These are phyloP conservation scores for Saitoella complicata DNA, from an alignment of 805 yeast species.

Conservation along the genomic window DNA sequence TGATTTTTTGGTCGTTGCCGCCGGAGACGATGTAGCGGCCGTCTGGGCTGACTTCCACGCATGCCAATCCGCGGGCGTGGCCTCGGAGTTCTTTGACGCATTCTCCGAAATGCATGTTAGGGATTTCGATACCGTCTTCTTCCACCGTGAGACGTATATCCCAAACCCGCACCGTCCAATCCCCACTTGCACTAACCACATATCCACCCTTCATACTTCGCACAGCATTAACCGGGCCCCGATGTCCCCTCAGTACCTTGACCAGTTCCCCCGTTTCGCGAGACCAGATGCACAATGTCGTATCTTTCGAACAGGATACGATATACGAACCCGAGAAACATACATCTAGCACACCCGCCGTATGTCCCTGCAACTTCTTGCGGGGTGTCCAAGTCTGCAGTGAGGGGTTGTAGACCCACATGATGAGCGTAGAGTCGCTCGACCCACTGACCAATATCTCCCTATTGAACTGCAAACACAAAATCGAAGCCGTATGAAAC, in stretches of 20 bases:
- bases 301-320: not conserved
- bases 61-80: constrained; percentile 69
- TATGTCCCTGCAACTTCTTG: constrained; percentile 14
- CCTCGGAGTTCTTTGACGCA: constrained; percentile 56
- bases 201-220: constrained; percentile 12
- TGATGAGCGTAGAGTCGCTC: constrained; percentile 18
- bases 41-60: constrained; percentile 61
- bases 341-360: constrained; percentile 18
- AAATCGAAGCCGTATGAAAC: constrained; percentile 19
- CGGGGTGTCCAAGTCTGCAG: constrained; percentile 14
- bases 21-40: constrained; percentile 63
- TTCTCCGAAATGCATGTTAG: constrained; percentile 47
- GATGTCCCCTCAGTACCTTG: constrained; percentile 14
- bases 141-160: constrained; percentile 24
- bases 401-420: constrained; percentile 15
- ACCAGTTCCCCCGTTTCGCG: no score
- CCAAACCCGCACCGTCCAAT: constrained; percentile 73
- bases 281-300: constrained; percentile 8
- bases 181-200: constrained; percentile 34
- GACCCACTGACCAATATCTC: constrained; percentile 21
- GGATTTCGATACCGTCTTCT: no score
- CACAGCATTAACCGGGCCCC: constrained; percentile 23
- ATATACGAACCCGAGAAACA: constrained; percentile 5
- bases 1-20: constrained; percentile 69
- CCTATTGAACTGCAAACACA: constrained; percentile 18